phyloP scores from a whole-genome alignment of 2,329 filamentous ascomycete genomes.

The Conoideocrella luteorostrata region DNA sequence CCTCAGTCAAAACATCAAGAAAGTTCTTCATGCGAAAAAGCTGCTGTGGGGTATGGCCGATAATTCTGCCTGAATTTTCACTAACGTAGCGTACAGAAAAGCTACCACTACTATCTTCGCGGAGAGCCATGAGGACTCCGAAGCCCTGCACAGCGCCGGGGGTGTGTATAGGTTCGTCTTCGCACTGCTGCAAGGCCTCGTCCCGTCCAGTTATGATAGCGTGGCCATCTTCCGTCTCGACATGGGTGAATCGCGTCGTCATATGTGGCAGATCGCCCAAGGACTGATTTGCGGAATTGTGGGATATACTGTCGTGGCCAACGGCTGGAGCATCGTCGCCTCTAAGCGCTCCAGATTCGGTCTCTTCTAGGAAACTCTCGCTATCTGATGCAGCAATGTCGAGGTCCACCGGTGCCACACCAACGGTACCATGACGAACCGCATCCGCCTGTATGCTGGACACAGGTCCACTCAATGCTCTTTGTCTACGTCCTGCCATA shows the following conservation, averaged over 20 bases:
- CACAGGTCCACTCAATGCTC: constrained; percentile 31
- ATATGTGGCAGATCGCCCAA: constrained; percentile 42
- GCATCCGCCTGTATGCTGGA: constrained; percentile 41
- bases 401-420: constrained; percentile 26
- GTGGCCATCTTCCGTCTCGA: constrained; percentile 70
- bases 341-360: neutral
- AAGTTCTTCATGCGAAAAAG: constrained; percentile 72
- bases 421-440: constrained; percentile 30
- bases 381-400: constrained; percentile 25
- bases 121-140: constrained; percentile 67
- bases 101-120: constrained; percentile 61
- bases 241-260: constrained; percentile 72
- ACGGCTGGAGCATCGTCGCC: neutral
- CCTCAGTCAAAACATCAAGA: constrained; percentile 75
- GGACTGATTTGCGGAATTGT: constrained; percentile 16
- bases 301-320: constrained; percentile 11
- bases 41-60: constrained; percentile 71
- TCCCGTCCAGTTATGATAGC: constrained; percentile 75
- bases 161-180: constrained; percentile 86
- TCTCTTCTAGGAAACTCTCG: constrained; percentile 20
- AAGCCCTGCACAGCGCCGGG: constrained; percentile 79
- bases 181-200: constrained; percentile 68
- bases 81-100: constrained; percentile 68
- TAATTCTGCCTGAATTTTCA: constrained; percentile 69
- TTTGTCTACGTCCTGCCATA: constrained; percentile 22